A percentile compares a stretch with the other conserved stretches of the same genome.
These are phyloP conservation scores for Dipteronia sinensis DNA, from an alignment of 345 rosid species.

Conservation along the genomic window DNA sequence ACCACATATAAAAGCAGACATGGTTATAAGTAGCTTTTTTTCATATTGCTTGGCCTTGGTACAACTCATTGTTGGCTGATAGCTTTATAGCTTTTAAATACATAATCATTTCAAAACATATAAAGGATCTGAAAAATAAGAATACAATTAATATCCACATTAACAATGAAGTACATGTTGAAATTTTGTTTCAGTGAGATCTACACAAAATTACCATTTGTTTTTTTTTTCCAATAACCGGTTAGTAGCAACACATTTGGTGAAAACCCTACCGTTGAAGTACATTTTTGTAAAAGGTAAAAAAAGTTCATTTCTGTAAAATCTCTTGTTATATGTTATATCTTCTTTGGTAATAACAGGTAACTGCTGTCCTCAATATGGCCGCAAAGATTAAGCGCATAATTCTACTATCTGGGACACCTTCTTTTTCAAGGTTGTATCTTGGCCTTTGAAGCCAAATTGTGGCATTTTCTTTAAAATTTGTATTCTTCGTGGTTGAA, in stretches of 20 bases:
- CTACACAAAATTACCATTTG: background rate
- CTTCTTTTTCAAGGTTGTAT: conserved; percentile 96
- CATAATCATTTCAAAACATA: background rate
- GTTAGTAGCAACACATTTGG: background rate
- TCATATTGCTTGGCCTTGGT: background rate
- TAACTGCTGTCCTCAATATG: conserved; percentile 75
- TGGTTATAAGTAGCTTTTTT: background rate
- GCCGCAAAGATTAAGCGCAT: conserved; percentile 74
- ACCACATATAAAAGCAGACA: background rate
- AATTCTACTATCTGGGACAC: conserved; percentile 91
- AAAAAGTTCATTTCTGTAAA: background rate
- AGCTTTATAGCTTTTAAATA: background rate
- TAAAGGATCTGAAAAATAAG: background rate
- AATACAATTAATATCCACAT: background rate
- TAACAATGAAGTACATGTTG: background rate
- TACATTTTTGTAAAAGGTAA: background rate
- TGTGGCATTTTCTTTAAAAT: conserved; percentile 15
- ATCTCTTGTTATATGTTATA: background rate
- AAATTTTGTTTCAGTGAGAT: background rate
- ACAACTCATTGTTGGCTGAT: background rate
- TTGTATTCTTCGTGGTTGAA: conserved; percentile 18
- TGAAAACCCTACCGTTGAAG: background rate
- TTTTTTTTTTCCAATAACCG: background rate
- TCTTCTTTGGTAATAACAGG: conserved; percentile 47
- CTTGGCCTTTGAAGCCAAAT: conserved; percentile 18